These are phyloP conservation scores for Lachnellula cervina DNA, from an alignment of 2,329 filamentous ascomycete genomes.

Conservation along the genomic window DNA sequence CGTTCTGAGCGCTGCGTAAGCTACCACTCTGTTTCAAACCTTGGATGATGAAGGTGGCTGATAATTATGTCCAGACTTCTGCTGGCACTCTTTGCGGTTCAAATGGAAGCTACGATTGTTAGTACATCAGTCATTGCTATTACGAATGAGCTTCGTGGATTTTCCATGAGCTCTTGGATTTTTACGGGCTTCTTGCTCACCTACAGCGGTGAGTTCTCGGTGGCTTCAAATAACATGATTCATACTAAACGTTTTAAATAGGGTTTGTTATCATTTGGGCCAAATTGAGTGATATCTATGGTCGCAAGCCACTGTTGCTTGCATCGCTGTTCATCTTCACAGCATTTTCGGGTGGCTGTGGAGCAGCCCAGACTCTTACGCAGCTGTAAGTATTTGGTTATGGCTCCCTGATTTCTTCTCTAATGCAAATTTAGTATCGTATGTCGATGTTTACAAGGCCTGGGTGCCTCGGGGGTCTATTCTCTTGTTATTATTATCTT, in stretches of 20 bases:
- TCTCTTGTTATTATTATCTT: background rate
- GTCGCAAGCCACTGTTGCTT: background rate
- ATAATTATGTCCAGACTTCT: background rate
- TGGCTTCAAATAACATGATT: background rate
- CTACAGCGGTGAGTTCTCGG: background rate
- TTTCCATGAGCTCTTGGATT: background rate
- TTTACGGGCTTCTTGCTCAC: background rate
- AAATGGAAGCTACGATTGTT: background rate
- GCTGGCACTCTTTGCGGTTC: background rate
- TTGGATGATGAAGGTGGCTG: background rate
- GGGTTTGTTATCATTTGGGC: background rate
- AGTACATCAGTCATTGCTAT: background rate
- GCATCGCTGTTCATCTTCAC: background rate
- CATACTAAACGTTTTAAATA: background rate
- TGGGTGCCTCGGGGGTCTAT: background rate
- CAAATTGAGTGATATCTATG: background rate
- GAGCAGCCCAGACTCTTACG: background rate
- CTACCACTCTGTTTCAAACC: background rate
- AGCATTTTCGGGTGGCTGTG: background rate
- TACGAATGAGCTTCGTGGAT: background rate
- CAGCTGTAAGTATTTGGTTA: background rate
- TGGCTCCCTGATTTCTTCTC: background rate
- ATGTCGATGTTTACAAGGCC: slow-evolving; percentile 1
- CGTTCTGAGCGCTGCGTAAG: background rate
- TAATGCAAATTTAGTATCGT: background rate